These are phyloP conservation scores for Casuarina cunninghamiana DNA, from an alignment of 306 rosid species.

Conservation along the genomic window DNA sequence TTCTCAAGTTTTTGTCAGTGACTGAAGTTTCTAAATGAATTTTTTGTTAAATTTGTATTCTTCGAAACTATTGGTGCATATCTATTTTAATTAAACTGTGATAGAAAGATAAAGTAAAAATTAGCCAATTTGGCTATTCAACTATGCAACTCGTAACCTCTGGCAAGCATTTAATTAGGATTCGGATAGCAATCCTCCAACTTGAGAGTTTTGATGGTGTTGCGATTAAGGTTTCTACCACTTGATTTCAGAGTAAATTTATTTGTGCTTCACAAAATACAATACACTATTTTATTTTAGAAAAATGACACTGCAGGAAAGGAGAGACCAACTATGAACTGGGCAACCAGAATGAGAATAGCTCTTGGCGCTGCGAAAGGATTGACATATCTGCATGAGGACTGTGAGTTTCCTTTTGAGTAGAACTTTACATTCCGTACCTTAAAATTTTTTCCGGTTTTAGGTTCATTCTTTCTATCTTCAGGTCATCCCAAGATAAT, in stretches of 20 bases:
- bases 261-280: not conserved
- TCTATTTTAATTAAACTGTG: not conserved
- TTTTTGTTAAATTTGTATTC: not conserved
- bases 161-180: not conserved
- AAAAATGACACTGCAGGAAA: conserved; percentile 30
- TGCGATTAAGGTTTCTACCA: not conserved
- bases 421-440: not conserved
- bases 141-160: not conserved
- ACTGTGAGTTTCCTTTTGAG: conserved; percentile 31
- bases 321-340: conserved; percentile 33
- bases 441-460: not conserved
- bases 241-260: not conserved
- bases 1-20: not conserved
- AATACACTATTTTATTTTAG: not conserved
- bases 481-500: conserved; percentile 49
- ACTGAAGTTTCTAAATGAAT: not conserved
- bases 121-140: not conserved
- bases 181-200: not conserved
- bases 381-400: conserved; percentile 47
- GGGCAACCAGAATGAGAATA: conserved; percentile 38
- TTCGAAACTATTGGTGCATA: not conserved
- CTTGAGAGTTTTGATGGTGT: not conserved
- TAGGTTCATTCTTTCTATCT: conserved; percentile 6
- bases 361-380: conserved; percentile 50
- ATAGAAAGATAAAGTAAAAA: not conserved